Base-by-base conservation (phyloP, 2,329 filamentous ascomycete genomes). In the Elsinoe batatas region DNA sequence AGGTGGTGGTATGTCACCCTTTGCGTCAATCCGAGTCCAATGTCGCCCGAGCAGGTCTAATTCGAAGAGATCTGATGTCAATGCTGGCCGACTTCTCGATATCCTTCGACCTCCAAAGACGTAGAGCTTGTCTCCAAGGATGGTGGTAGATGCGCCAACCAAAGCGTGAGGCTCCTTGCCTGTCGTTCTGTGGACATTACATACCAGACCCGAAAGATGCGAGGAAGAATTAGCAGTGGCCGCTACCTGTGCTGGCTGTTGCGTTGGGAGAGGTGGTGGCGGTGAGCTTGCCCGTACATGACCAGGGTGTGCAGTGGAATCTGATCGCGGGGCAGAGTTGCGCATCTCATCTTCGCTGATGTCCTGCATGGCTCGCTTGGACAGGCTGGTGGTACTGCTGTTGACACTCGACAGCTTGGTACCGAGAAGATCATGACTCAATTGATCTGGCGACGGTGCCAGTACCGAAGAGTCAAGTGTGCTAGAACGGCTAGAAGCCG, bases 111-210 rank as follows among this genome's bases (percentile, higher is more conserved):
- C 93, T 46, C 93, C 93, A 74, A 97, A 98, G 3, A 97, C 91
- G 68, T 95, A 98, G 18, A 98, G 78, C 69, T 94, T 96, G 70
- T 98, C 93, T 26, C 91, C 93, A 1, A 98, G 71, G 47, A 97
- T 88, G 0, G 93, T 97, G 0, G 93, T 97, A 0, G 93, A 96
- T 4, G 93, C 91, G 32, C 93, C 93, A 0, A 98, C 93, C 2
- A 97, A 76, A 2, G 93, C 87, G 65, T 88, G 89, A 2, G 93
- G 93, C 67, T 97, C 91, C 59, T 84, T 83, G 35, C 93, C 93
- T 0, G 91, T 97, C 1, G 93, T 97, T 60, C 91, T 75, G 62
- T 84, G 80, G 20, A 85, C 81, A 67, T 84, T 85, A 67, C 83
- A 86, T 6, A 85, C 82, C 57, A 86, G 69, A 3, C 82, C 82